Base-by-base conservation (phyloP, 352 stramenopile genomes). In the Globisporangium uncinulatum region DNA sequence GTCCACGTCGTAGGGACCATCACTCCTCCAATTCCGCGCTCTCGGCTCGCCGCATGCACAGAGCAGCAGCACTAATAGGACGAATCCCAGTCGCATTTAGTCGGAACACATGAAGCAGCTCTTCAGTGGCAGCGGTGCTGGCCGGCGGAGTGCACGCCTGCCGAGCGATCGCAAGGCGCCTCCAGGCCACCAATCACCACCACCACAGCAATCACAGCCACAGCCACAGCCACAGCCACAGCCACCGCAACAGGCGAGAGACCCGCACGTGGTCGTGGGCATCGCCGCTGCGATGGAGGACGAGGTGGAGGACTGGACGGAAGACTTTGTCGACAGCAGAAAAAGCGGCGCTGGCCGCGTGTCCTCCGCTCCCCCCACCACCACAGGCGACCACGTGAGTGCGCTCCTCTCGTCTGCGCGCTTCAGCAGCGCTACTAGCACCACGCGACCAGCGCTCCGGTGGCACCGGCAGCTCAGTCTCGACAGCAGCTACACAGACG, bases 251-350 rank as follows among this genome's bases (percentile, higher is more conserved):
- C 56, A 37, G 20, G 19, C 21, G n/a, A 44, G 17, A 42, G 77
- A 87, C 52, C 79, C 88, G 48, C 79, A 89, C 42, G 80, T 90
- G 21, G 83, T 92, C 13, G 79, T 89, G 7, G 83, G 83, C 8
- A 80, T 92, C 54, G 65, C 80, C 2, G 79, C 83, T 0, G 82
- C 79, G 11, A 65, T 61, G 17, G 79, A 86, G 29, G 83, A 89
- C 54, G 83, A 78, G 32, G 65, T 92, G 1, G 83, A 92, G 59
- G 83, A 92, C 68, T 92, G 83, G 83, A 89, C 69, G 60, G 70
- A 67, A 21, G 83, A 92, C 48, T 84, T 84, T 44, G 42, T 79
- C 19, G 54, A 71, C 51, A 61, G 55, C 51, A 42, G 46, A 14
- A 58, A 54, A 20, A 44, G 47, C 32, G 52, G 50, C 6, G 54